phyloP scores from a whole-genome alignment of 2,329 filamentous ascomycete genomes.

The Intubia oerlemansii region DNA sequence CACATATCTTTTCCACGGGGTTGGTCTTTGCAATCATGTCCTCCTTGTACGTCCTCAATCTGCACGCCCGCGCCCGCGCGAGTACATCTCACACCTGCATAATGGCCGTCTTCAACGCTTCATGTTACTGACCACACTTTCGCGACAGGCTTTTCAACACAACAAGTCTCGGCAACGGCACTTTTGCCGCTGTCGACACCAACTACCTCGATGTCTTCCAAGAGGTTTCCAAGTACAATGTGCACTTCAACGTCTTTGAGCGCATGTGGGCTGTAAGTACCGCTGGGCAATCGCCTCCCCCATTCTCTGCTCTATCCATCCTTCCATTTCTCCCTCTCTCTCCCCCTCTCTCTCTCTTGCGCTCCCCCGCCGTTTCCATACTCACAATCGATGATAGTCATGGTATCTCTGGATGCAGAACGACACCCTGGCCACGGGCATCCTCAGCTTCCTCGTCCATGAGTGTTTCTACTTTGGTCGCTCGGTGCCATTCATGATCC shows the following conservation, averaged over 20 bases:
- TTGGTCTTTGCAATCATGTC: no score
- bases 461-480: constrained; percentile 89
- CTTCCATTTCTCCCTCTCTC: no score
- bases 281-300: no score
- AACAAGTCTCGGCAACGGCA: constrained; percentile 5
- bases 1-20: no score
- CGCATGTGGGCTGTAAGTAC: constrained; percentile 65
- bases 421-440: constrained; percentile 84
- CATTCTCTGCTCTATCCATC: no score
- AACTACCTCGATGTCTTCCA: constrained; percentile 37
- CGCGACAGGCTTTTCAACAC: constrained; percentile 4
- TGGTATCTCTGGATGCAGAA: constrained; percentile 99
- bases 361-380: constrained; percentile 5
- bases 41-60: no score
- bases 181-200: constrained; percentile 14
- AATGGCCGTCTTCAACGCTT: no score
- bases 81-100: no score
- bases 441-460: constrained; percentile 94
- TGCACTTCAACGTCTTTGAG: constrained; percentile 71
- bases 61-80: no score
- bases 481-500: constrained; percentile 75
- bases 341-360: no score
- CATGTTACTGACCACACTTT: no score
- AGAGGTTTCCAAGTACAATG: constrained; percentile 50
- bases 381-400: constrained; percentile 23